Conservation (phyloP, 1,139 yeast genomes). For the Debaryomyces sp. region DNA sequence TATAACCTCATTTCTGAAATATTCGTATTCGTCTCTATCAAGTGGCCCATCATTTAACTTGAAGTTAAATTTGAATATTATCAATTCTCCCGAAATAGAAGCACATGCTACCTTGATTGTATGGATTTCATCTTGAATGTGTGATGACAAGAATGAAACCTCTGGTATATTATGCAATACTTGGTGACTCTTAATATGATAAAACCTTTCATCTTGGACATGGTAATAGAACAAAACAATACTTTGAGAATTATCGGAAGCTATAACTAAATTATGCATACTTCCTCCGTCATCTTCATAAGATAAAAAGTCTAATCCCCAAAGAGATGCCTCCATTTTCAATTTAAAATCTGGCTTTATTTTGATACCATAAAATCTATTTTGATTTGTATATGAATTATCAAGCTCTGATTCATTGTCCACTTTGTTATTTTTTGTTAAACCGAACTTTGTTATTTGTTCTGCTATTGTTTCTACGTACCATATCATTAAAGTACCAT, state of each 20-base stretch:
- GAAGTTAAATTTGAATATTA: constrained; percentile 40
- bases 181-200: constrained; percentile 41
- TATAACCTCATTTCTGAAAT: constrained; percentile 14
- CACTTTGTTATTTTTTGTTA: constrained; percentile 4
- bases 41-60: constrained; percentile 32
- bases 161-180: constrained; percentile 64
- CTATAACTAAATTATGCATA: constrained; percentile 42
- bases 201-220: constrained; percentile 28
- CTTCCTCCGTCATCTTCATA: constrained; percentile 25
- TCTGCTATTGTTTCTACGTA: constrained; percentile 29
- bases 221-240: constrained; percentile 45
- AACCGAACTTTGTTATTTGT: constrained; percentile 17
- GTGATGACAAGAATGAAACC: constrained; percentile 41
- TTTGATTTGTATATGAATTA: constrained; percentile 3
- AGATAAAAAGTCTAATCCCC: constrained; percentile 60
- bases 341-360: constrained; percentile 40
- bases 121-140: constrained; percentile 20
- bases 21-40: constrained; percentile 18
- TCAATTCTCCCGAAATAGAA: constrained; percentile 53
- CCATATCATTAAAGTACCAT: constrained; percentile 56
- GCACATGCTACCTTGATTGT: constrained; percentile 37
- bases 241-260: constrained; percentile 61
- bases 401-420: background rate
- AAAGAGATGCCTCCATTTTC: constrained; percentile 51
- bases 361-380: constrained; percentile 20